Conservation (phyloP, 352 stramenopile species). For the Phytopythium aichiense region DNA sequence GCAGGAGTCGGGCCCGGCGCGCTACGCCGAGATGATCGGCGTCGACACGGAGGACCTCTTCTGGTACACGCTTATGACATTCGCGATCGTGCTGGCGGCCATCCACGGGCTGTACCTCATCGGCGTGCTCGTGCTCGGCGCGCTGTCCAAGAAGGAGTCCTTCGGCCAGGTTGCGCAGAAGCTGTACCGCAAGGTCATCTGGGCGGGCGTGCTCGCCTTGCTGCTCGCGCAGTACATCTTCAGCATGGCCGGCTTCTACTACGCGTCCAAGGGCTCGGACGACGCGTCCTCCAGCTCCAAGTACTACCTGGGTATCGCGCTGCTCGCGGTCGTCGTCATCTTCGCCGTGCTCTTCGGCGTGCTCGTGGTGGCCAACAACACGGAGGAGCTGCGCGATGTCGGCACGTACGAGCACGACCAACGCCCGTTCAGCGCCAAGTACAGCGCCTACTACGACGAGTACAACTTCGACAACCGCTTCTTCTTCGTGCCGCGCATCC, state of each 20-base stretch:
- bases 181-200: constrained; percentile 84
- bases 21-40: constrained; percentile 57
- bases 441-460: constrained; percentile 86
- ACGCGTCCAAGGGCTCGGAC: constrained; percentile 22
- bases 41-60: constrained; percentile 49
- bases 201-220: constrained; percentile 60
- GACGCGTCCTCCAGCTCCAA: constrained; percentile 11
- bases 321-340: constrained; percentile 44
- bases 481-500: constrained; percentile 83
- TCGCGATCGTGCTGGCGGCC: constrained; percentile 35
- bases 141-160: constrained; percentile 53
- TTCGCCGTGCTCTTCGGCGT: constrained; percentile 63
- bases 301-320: constrained; percentile 40
- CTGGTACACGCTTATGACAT: constrained; percentile 62
- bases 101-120: constrained; percentile 52
- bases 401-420: constrained; percentile 76
- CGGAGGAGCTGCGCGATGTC: constrained; percentile 67
- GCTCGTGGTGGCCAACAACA: constrained; percentile 61
- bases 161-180: constrained; percentile 43
- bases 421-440: constrained; percentile 75
- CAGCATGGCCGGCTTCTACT: constrained; percentile 70
- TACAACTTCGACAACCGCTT: constrained; percentile 89
- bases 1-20: constrained; percentile 54
- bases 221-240: constrained; percentile 86
- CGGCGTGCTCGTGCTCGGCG: constrained; percentile 39